phyloP scores from a whole-genome alignment of 495 filamentous ascomycete genomes.

The Penicillium nucicola region DNA sequence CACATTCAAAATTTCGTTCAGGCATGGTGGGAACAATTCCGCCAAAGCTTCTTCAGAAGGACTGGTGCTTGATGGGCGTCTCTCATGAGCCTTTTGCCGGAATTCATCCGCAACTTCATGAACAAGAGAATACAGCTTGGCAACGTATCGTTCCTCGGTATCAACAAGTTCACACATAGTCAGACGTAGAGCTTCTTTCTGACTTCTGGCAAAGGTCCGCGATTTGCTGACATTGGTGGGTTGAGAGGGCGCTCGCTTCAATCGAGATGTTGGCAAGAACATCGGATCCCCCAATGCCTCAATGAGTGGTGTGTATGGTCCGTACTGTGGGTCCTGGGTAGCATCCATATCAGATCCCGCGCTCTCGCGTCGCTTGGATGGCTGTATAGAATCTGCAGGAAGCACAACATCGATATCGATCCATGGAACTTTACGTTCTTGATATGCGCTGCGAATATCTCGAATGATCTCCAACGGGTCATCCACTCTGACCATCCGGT shows the following conservation, averaged over 20 bases:
- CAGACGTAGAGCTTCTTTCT: conserved; percentile 78
- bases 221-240: conserved; percentile 72
- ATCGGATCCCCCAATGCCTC: conserved; percentile 75
- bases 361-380: conserved; percentile 34
- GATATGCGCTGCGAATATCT: conserved; percentile 67
- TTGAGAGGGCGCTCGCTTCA: conserved; percentile 84
- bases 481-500: conserved; percentile 74
- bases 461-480: conserved; percentile 67
- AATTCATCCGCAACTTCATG: conserved; percentile 72
- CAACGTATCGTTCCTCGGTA: conserved; percentile 91
- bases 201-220: conserved; percentile 69
- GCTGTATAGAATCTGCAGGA: conserved; percentile 68
- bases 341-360: conserved; percentile 47
- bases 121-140: conserved; percentile 77
- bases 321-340: conserved; percentile 63
- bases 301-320: conserved; percentile 68
- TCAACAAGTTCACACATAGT: conserved; percentile 91
- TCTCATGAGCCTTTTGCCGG: conserved; percentile 60
- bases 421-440: conserved; percentile 74
- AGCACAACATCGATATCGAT: conserved; percentile 86
- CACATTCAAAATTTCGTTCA: conserved; percentile 71
- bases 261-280: conserved; percentile 82
- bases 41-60: conserved; percentile 69
- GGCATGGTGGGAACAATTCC: conserved; percentile 74
- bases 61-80: conserved; percentile 59